phyloP scores from a whole-genome alignment of 2,329 filamentous ascomycete species.

The Diaporthe ilicicola region DNA sequence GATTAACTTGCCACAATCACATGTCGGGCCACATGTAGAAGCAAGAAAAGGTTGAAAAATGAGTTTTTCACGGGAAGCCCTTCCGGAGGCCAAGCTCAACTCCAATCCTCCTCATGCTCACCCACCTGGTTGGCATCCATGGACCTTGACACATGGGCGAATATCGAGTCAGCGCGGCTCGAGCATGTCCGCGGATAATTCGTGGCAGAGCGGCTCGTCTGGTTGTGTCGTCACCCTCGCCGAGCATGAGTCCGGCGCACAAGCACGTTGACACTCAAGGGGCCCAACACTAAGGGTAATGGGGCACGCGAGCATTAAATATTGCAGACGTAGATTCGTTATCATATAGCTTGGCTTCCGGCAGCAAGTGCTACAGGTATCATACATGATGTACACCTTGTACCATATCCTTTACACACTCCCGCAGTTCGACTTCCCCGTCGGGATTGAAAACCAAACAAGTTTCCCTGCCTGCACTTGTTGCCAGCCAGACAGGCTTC shows the following conservation, averaged over 20 bases:
- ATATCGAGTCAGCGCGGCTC: not conserved
- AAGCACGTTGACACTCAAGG: not conserved
- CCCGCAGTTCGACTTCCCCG: not conserved
- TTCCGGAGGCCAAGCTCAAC: not conserved
- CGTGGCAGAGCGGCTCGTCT: not conserved
- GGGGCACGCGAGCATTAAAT: not conserved
- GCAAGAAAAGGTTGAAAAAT: not conserved
- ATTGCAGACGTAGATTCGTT: not conserved
- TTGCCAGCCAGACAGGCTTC: not conserved
- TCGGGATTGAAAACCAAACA: too few species aligned
- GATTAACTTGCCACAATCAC: not conserved
- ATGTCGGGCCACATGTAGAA: not conserved
- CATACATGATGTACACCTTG: constrained; percentile 13
- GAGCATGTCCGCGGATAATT: not conserved
- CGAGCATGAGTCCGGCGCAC: not conserved
- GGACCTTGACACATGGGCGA: not conserved
- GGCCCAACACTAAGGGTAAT: not conserved
- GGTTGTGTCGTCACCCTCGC: not conserved
- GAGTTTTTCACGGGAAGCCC: not conserved
- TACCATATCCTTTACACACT: not conserved
- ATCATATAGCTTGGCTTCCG: not conserved
- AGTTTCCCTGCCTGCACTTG: too few species aligned
- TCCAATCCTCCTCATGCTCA: not conserved
- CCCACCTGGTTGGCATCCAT: not conserved
- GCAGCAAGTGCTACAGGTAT: constrained; percentile 12